Percentiles rank a stretch among this genome's conserved stretches.
phyloP scores from a whole-genome alignment of 441 rosid genomes.

The Rhodomyrtus psidioides region DNA sequence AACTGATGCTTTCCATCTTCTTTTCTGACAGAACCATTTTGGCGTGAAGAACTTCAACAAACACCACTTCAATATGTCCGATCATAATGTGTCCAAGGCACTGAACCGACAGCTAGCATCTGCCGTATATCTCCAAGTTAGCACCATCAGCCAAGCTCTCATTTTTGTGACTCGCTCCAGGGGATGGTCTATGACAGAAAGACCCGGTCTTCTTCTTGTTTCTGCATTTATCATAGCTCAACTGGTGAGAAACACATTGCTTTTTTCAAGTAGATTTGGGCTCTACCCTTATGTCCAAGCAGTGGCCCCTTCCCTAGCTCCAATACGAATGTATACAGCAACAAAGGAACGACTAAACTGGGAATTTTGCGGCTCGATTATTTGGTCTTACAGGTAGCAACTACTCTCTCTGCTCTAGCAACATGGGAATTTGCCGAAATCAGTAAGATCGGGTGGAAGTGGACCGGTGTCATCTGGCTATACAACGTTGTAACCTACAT shows the following conservation, averaged over 20 bases:
- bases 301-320: neutral
- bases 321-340: neutral
- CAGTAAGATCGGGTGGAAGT: neutral
- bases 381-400: neutral
- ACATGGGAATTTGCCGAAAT: neutral
- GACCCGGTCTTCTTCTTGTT: neutral
- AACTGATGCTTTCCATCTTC: neutral
- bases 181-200: neutral
- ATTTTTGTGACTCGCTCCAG: neutral
- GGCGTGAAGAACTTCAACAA: constrained; percentile 29
- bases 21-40: constrained; percentile 39
- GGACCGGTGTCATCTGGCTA: neutral
- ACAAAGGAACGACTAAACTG: neutral
- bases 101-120: constrained; percentile 13
- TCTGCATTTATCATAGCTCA: neutral
- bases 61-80: constrained; percentile 13
- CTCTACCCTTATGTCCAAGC: neutral
- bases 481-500: neutral
- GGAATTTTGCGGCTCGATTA: no score
- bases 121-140: neutral
- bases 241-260: neutral
- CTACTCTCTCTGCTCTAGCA: neutral
- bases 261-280: neutral
- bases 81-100: neutral
- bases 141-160: neutral